Evolutionary conservation across 2,329 filamentous ascomycete species (phyloP), one percentile per base, ranked within the genome.

Genomic region (Calycina herbarum): DNA sequence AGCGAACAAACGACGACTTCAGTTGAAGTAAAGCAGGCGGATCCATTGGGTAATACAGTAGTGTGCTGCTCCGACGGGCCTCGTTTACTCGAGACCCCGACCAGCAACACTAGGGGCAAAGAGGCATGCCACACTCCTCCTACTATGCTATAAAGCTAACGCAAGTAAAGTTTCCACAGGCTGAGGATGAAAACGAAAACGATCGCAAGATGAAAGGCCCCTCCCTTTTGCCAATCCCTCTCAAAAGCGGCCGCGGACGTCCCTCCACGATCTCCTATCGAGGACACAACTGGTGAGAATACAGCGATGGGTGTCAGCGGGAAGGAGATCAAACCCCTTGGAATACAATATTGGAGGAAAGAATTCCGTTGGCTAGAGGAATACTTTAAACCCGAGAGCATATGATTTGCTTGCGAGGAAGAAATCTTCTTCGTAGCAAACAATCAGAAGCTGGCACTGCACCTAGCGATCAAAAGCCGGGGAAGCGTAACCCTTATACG

Each of bases 401-500:
- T 73, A 72, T 62, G 68, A 73, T 67, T 65, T 77, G 62, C 74
- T 77, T 70, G 74, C 75, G 33, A 73, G 71, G 66, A 73, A 73
- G 68, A 74, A 73, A 60, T 74, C 73, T 17, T 73, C 65, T 42
- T 69, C 70, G 66, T 48, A 67, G 73, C 35, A 77, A 75, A 68
- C 69, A 72, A 70, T 76, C 72, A 33, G 68, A 74, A 61, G 61
- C 69, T 60, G 59, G 66, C 61, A 70, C 70, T 66, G 57, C 59
- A 31, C 73, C 77, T 17, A 80, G 77, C 68, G 77, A 80, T 71
- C 73, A 79, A 71, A 78, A 71, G 73, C 75, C 73, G 64, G 75
- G 76, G 57, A 77, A 78, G 62, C 75, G 73, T 70, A 81, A 79
- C 1, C 74, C 66, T n/a, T 81, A 81, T 62, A 57, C 69, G 66